phyloP scores from a whole-genome alignment of 2,329 filamentous ascomycete species.

The Pyrenophora tritici-repentis region DNA sequence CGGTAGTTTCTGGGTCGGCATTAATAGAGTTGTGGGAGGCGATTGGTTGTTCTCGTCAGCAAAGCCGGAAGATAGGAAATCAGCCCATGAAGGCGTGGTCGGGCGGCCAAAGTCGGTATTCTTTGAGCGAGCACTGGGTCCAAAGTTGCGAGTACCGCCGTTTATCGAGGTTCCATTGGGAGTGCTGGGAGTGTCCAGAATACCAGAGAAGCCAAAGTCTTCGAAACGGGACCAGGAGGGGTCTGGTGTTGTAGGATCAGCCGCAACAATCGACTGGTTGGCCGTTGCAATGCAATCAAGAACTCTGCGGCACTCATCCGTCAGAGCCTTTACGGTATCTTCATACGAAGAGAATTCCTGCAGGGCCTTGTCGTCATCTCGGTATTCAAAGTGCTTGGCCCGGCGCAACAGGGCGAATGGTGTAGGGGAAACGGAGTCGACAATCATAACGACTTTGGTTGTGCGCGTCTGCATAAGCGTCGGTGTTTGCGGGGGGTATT shows the following conservation, averaged over 20 bases:
- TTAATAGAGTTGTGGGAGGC: constrained; percentile 68
- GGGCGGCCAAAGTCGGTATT: constrained; percentile 74
- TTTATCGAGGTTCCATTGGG: constrained; percentile 34
- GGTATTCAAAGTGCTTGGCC: constrained; percentile 93
- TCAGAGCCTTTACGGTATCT: constrained; percentile 84
- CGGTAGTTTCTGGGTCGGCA: constrained; percentile 93
- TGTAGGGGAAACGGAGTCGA: constrained; percentile 91
- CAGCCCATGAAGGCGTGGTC: constrained; percentile 96
- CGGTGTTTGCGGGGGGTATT: constrained; percentile 86
- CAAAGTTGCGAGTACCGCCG: constrained; percentile 69
- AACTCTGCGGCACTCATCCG: constrained; percentile 91
- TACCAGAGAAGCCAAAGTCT: constrained; percentile 84
- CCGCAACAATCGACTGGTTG: constrained; percentile 76
- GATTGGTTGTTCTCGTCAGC: constrained; percentile 73
- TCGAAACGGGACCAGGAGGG: constrained; percentile 97
- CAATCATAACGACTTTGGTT: constrained; percentile 93
- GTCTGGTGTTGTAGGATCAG: constrained; percentile 61
- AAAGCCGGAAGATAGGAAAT: constrained; percentile 94
- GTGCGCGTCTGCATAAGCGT: constrained; percentile 77
- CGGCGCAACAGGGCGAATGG: constrained; percentile 89
- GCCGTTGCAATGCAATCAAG: constrained; percentile 84
- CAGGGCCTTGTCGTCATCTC: constrained; percentile 82
- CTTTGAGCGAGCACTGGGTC: constrained; percentile 69
- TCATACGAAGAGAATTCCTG: constrained; percentile 86
- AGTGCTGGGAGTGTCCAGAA: constrained; percentile 67